phyloP scores from a whole-genome alignment of 805 yeast species.

The Zygotorulaspora chibaensis region DNA sequence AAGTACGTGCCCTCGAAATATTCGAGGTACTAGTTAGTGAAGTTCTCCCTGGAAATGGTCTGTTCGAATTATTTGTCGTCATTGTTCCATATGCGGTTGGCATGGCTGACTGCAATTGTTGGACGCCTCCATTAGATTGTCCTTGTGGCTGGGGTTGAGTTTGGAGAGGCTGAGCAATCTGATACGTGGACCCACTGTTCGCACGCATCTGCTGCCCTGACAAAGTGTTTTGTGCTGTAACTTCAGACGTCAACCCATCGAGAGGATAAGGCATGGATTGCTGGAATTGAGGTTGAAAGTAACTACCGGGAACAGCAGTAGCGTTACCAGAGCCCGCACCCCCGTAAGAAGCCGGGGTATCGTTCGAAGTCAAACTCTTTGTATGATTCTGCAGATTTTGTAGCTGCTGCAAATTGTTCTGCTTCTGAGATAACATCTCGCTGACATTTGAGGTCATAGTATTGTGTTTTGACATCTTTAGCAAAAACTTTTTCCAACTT shows the following conservation, averaged over 20 bases:
- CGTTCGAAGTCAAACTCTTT: conserved; percentile 38
- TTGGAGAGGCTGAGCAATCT: conserved; percentile 1
- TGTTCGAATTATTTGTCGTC: conserved; percentile 1
- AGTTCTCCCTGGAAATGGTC: conserved; percentile 11
- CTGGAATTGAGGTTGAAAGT: conserved; percentile 11
- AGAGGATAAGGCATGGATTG: conserved; percentile 8
- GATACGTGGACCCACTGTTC: conserved; percentile 10
- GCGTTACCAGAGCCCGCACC: conserved; percentile 3
- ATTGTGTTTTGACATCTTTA: conserved; percentile 36
- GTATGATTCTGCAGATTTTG: conserved; percentile 45
- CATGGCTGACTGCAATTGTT: conserved; percentile 1
- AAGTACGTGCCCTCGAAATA: conserved; percentile 14
- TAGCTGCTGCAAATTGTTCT: conserved; percentile 44
- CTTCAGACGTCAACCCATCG: conserved; percentile 7
- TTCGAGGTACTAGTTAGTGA: conserved; percentile 16
- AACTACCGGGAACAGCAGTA: background rate
- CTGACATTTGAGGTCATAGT: conserved; percentile 37
- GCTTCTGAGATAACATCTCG: conserved; percentile 41
- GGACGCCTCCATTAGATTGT: conserved; percentile 9
- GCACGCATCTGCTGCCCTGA: conserved; percentile 13
- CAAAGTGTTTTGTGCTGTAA: conserved; percentile 11
- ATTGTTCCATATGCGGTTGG: conserved; percentile 1
- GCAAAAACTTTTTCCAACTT: background rate
- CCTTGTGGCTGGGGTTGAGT: conserved; percentile 1
- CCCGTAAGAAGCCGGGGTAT: conserved; percentile 8